These are phyloP conservation scores for Phialocephala sp. DNA, from an alignment of 2,329 filamentous ascomycete genomes.

Conservation along the genomic window DNA sequence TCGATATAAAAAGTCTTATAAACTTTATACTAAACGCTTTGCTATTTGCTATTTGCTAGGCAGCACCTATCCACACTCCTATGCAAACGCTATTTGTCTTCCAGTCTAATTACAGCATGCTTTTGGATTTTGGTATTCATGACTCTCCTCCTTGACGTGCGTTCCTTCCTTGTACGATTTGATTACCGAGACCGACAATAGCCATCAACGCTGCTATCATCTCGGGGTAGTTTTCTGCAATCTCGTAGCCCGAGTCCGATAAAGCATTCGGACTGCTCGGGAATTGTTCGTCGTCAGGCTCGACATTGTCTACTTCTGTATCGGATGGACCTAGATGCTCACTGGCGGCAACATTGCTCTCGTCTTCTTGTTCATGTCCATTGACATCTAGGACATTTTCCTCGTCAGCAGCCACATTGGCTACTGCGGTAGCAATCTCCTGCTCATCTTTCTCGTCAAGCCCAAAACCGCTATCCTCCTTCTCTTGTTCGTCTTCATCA, in stretches of 20 bases:
- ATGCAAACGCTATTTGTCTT: neutral
- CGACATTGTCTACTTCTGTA: neutral
- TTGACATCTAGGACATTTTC: neutral
- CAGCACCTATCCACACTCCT: neutral
- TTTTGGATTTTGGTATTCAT: neutral
- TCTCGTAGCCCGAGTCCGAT: neutral
- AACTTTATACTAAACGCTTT: neutral
- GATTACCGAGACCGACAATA: neutral
- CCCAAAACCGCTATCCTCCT: neutral
- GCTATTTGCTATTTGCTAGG: neutral
- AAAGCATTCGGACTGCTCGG: neutral
- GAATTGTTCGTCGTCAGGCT: neutral
- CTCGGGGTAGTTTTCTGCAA: neutral
- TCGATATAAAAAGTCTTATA: neutral
- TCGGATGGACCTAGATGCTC: neutral
- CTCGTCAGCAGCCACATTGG: neutral
- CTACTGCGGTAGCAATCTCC: neutral
- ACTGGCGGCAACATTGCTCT: neutral
- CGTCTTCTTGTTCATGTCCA: neutral
- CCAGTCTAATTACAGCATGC: neutral
- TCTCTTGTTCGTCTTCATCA: neutral
- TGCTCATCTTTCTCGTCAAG: neutral
- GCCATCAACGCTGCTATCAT: neutral
- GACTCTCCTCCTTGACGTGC: neutral
- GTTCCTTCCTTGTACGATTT: neutral